phyloP scores from a whole-genome alignment of 305 asterid genomes.

The Solanum chacoense region DNA sequence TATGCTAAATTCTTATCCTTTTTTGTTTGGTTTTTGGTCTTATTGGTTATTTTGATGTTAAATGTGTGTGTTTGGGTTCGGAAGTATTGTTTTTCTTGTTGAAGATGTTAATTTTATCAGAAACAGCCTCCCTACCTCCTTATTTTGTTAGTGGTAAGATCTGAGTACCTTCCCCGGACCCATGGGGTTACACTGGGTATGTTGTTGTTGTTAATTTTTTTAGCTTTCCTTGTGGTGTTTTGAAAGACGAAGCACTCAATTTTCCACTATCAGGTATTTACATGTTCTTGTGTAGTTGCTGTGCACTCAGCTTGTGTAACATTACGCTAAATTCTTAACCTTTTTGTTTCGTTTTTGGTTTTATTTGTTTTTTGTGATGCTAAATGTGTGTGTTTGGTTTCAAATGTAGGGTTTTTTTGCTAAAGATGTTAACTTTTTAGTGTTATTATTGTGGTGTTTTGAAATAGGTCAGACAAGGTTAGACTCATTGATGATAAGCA shows the following conservation, averaged over 20 bases:
- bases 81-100: not conserved
- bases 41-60: not conserved
- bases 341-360: not conserved
- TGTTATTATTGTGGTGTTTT: conserved; percentile 11
- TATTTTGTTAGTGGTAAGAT: not conserved
- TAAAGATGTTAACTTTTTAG: not conserved
- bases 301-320: not conserved
- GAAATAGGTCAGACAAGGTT: conserved; percentile 72
- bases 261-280: conserved; percentile 47
- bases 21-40: not conserved
- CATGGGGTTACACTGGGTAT: not conserved
- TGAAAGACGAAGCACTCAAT: conserved; percentile 52
- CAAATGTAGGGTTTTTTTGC: not conserved
- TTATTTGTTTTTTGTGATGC: not conserved
- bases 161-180: not conserved
- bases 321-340: not conserved
- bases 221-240: not conserved
- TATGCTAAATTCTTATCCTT: not conserved
- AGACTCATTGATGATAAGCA: conserved; percentile 88
- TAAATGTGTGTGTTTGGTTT: not conserved
- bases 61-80: not conserved
- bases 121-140: not conserved
- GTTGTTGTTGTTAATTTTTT: not conserved
- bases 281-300: not conserved
- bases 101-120: not conserved